phyloP scores from a whole-genome alignment of 225 moss, liverwort and hornwort genomes.

The Anthoceros angustus region DNA sequence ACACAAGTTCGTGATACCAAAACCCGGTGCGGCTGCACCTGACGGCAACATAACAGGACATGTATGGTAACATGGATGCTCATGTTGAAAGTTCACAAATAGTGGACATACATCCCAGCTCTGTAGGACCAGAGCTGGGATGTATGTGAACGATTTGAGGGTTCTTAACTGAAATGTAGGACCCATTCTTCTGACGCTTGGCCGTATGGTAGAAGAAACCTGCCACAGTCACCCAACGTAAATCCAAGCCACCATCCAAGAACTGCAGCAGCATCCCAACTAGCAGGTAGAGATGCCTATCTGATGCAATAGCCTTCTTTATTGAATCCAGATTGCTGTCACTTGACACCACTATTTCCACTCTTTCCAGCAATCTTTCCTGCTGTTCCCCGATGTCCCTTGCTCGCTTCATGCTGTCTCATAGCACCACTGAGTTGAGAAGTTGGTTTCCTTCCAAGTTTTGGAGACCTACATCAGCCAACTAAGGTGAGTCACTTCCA shows the following conservation, averaged over 20 bases:
- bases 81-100: not conserved
- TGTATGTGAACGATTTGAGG: constrained; percentile 69
- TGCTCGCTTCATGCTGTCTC: constrained; percentile 97
- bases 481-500: not conserved
- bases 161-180: constrained; percentile 74
- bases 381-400: constrained; percentile 86
- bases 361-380: constrained; percentile 75
- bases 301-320: constrained; percentile 76
- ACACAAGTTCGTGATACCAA: constrained; percentile 81
- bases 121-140: constrained; percentile 80
- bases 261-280: not conserved
- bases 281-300: not conserved
- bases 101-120: constrained; percentile 19
- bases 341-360: constrained; percentile 64
- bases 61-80: not conserved
- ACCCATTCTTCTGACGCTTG: constrained; percentile 78
- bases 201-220: constrained; percentile 88
- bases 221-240: not conserved
- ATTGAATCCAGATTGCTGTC: constrained; percentile 60
- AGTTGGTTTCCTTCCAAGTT: constrained; percentile 93
- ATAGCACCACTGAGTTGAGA: constrained; percentile 90
- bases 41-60: not conserved
- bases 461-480: constrained; percentile 31
- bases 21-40: constrained; percentile 63
- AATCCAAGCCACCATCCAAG: too few species aligned